phyloP scores from a whole-genome alignment of 2,329 filamentous ascomycete species.

The Zelopaecilomyces penicillatus region DNA sequence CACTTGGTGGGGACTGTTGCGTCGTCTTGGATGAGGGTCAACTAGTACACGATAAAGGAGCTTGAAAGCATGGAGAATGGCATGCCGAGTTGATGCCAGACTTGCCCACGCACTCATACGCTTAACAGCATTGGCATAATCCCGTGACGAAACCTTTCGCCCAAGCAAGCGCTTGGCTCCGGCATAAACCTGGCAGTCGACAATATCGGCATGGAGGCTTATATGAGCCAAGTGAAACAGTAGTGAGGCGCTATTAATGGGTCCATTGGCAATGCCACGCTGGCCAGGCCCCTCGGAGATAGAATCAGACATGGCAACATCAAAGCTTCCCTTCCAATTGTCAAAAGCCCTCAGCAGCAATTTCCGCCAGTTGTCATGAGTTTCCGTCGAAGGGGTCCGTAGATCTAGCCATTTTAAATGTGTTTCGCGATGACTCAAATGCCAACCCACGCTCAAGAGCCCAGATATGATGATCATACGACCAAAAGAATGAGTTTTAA shows the following conservation, averaged over 20 bases:
- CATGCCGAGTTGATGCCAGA: constrained; percentile 66
- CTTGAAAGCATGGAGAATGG: constrained; percentile 74
- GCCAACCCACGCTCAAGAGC: constrained; percentile 84
- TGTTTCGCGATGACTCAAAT: constrained; percentile 78
- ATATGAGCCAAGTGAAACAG: constrained; percentile 84
- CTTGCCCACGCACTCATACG: constrained; percentile 76
- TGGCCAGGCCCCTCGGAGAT: constrained; percentile 30
- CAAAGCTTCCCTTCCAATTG: constrained; percentile 79
- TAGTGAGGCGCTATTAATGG: constrained; percentile 71
- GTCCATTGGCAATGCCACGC: constrained; percentile 41
- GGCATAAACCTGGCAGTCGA: constrained; percentile 84
- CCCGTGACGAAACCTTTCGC: constrained; percentile 66
- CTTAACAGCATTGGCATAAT: constrained; percentile 63
- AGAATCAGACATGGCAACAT: constrained; percentile 49
- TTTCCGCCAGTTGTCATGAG: constrained; percentile 68
- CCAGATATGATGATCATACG: constrained; percentile 87
- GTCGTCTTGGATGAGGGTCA: constrained; percentile 31
- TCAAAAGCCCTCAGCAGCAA: constrained; percentile 74
- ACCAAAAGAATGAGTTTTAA: constrained; percentile 80
- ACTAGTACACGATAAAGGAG: constrained; percentile 72
- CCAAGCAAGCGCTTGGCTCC: constrained; percentile 70
- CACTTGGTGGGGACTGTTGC: constrained; percentile 10
- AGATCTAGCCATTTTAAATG: constrained; percentile 74
- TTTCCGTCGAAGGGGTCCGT: constrained; percentile 49
- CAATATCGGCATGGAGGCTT: constrained; percentile 79